Evolutionary conservation across 352 stramenopile species (phyloP), one percentile per base, ranked within the genome.

Genomic region (Phytophthora aleatoria): DNA sequence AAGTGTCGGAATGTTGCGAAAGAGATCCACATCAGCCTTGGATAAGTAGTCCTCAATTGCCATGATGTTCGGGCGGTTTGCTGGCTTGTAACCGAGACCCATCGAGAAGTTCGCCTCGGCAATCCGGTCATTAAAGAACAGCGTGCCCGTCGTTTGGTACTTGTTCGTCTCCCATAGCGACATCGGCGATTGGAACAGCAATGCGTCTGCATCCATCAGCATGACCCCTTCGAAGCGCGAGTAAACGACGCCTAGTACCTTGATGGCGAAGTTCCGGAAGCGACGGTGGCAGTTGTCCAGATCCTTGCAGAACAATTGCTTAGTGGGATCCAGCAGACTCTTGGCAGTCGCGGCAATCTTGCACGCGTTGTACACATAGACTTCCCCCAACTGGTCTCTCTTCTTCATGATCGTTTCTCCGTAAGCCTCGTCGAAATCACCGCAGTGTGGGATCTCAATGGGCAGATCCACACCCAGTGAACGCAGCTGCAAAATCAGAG

Each of bases 121-220:
- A 47, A 88, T 79, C 10, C 80, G 80, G 58, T 91, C 82, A 38
- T 86, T 78, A 48, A 92, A 92, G 53, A 92, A 84, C 13, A 92
- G 64, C 49, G 35, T 88, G 30, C 81, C 81, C 1, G 76, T 87
- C 15, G 59, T 50, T 35, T 68, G 59, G 41, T 67, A 86, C 58
- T 86, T 85, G 31, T 70, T 67, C 3, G 69, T 64, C 0, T 83
- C 71, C 50, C 77, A 88, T 11, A 88, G 36, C 11, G 35, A 4
- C 35, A 41, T 41, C 3, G 35, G 35, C 1, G 35, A 41, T 60
- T 56, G 26, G 67, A 91, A 72, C 41, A 85, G 89, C 3, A 79
- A 68, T 1, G 72, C 75, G 71, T 91, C 82, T 33, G 79, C 79
- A 55, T 91, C 82, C 16, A 91, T 31, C 58, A 91, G 64, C 74